Percentiles rank a stretch among this genome's conserved stretches.
These are phyloP conservation scores for Boechera retrofracta DNA, from an alignment of 345 rosid species.

Conservation along the genomic window DNA sequence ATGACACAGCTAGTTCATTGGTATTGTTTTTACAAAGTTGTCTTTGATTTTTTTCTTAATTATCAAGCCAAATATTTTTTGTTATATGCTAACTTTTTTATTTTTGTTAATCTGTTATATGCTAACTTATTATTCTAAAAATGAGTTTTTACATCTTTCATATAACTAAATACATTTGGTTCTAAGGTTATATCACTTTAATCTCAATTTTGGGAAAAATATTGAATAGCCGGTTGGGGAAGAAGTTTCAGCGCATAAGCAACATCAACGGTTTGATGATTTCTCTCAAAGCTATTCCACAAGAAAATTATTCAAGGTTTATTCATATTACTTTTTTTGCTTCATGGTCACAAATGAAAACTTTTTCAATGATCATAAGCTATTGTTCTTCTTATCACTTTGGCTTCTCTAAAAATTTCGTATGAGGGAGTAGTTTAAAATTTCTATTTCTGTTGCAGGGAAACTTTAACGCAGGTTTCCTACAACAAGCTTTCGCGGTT, in stretches of 20 bases:
- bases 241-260: slow-evolving; percentile 21
- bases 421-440: not conserved
- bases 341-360: not conserved
- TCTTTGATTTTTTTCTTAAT: not conserved
- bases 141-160: not conserved
- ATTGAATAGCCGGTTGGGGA: slow-evolving; percentile 17
- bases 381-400: not conserved
- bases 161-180: not conserved
- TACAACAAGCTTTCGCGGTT: slow-evolving; percentile 35
- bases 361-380: not conserved
- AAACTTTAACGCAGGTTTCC: slow-evolving; percentile 12
- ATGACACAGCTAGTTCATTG: slow-evolving; percentile 85
- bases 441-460: slow-evolving; percentile 29
- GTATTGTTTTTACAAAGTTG: slow-evolving; percentile 28
- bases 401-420: not conserved
- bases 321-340: not conserved
- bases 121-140: not conserved
- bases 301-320: slow-evolving; percentile 34
- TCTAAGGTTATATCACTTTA: not conserved
- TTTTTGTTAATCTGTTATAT: not conserved
- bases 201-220: not conserved
- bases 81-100: not conserved
- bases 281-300: slow-evolving; percentile 31
- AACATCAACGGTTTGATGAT: slow-evolving; percentile 29
- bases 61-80: not conserved